Conservation (phyloP, 2,329 filamentous ascomycete species). For the Claviceps maximensis region DNA sequence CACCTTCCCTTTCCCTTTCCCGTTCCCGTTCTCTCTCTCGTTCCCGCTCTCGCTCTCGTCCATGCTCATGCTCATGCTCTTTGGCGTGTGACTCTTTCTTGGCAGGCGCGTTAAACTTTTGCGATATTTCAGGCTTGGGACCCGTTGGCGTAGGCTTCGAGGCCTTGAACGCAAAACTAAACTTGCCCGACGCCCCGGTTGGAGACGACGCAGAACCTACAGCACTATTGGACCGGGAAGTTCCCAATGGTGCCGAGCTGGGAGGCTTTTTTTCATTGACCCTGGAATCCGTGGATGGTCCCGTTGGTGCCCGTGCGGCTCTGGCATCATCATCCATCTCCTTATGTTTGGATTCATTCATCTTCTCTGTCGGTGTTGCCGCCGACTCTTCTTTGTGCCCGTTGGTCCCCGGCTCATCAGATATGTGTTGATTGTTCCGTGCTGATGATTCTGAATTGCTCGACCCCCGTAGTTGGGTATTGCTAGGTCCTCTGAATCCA, state of each 20-base stretch:
- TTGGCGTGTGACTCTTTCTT: slow-evolving; percentile 23
- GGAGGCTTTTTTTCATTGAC: slow-evolving; percentile 4
- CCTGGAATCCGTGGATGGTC: not conserved
- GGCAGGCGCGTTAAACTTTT: slow-evolving; percentile 51
- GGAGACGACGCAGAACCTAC: slow-evolving; percentile 37
- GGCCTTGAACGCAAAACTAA: slow-evolving; percentile 87
- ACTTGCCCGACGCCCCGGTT: slow-evolving; percentile 47
- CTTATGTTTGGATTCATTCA: not conserved
- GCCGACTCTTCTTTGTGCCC: slow-evolving; percentile 9
- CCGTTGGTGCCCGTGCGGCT: not conserved
- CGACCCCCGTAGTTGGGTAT: slow-evolving; percentile 61
- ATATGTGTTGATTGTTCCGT: slow-evolving; percentile 7
- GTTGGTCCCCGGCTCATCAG: slow-evolving; percentile 8
- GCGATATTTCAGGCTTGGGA: slow-evolving; percentile 52
- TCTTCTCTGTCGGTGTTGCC: not conserved
- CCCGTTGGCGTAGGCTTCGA: slow-evolving; percentile 42
- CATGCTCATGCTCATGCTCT: slow-evolving; percentile 11
- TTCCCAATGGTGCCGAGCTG: slow-evolving; percentile 1
- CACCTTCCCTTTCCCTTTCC: not conserved
- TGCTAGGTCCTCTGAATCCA: slow-evolving; percentile 39
- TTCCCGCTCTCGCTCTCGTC: not conserved
- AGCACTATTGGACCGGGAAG: not conserved
- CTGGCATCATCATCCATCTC: not conserved
- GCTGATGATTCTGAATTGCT: slow-evolving; percentile 11
- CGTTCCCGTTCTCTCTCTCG: not conserved